These are phyloP conservation scores for Aciculoconidium aculeatum DNA, from an alignment of 805 yeast species.

Conservation along the genomic window DNA sequence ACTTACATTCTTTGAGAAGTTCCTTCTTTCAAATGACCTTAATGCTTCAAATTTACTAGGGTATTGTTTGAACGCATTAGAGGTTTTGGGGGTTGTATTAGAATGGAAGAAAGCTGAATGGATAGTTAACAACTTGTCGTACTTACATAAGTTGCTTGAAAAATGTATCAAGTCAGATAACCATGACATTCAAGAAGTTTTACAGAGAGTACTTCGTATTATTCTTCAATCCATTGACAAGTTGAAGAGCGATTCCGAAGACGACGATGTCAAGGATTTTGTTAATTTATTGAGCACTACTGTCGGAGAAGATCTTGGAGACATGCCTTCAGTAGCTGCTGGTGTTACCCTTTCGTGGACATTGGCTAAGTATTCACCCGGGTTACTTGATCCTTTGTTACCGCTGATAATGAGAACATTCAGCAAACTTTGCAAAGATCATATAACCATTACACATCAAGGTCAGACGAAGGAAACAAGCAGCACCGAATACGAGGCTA, in stretches of 20 bases:
- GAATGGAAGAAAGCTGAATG: slow-evolving; percentile 73
- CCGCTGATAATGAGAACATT: slow-evolving; percentile 80
- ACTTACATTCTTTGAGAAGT: slow-evolving; percentile 81
- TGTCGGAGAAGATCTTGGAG: slow-evolving; percentile 72
- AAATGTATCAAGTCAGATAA: slow-evolving; percentile 78
- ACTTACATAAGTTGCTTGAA: slow-evolving; percentile 69
- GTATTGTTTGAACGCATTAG: slow-evolving; percentile 84
- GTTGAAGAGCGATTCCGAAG: slow-evolving; percentile 45
- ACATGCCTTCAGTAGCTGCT: slow-evolving; percentile 76
- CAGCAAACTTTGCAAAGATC: slow-evolving; percentile 85
- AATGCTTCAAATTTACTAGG: slow-evolving; percentile 64
- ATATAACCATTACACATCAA: slow-evolving; percentile 57
- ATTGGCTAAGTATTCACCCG: slow-evolving; percentile 67
- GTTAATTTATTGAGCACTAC: slow-evolving; percentile 56
- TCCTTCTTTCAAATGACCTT: slow-evolving; percentile 72
- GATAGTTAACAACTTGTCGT: slow-evolving; percentile 67
- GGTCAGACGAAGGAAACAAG: slow-evolving; percentile 30
- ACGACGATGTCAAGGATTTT: slow-evolving; percentile 60
- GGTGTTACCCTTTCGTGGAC: slow-evolving; percentile 83
- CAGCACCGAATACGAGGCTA: slow-evolving; percentile 62
- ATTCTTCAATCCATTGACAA: slow-evolving; percentile 58
- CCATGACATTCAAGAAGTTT: slow-evolving; percentile 79
- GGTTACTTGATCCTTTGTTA: slow-evolving; percentile 66
- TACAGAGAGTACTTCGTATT: slow-evolving; percentile 68
- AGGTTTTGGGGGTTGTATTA: slow-evolving; percentile 77